Conservation (phyloP, 2,329 filamentous ascomycete species). For the Sporothrix inflata region DNA sequence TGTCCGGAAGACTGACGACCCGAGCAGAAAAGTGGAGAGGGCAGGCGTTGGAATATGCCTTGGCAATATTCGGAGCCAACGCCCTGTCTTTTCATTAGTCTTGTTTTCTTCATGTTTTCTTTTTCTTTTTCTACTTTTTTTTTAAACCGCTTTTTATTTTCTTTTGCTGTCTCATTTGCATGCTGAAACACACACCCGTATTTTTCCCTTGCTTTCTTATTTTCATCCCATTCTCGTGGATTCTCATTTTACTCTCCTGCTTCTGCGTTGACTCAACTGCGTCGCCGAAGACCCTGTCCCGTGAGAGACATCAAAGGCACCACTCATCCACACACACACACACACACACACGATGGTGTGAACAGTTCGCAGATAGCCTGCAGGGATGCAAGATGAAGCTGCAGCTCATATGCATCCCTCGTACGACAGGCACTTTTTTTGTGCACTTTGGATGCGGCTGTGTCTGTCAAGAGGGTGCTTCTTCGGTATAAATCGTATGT, state of each 20-base stretch:
- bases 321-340: not conserved
- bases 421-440: not conserved
- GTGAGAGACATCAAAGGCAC: not conserved
- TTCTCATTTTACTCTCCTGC: not conserved
- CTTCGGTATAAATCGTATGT: not conserved
- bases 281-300: not conserved
- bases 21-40: not conserved
- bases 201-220: not conserved
- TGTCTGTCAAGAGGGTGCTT: not conserved
- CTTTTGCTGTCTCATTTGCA: not conserved
- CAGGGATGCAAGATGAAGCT: constrained; percentile 9
- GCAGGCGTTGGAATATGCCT: not conserved
- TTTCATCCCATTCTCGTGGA: not conserved
- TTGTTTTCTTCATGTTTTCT: not conserved
- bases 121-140: not conserved
- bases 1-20: not conserved
- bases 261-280: not conserved
- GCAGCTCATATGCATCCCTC: not conserved
- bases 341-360: not conserved
- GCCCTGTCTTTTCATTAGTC: not conserved
- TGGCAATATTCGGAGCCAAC: not conserved
- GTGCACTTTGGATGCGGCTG: not conserved
- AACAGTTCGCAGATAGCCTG: not conserved
- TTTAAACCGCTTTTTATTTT: not conserved
- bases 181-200: not conserved